Evolutionary conservation across 2,329 filamentous ascomycete species (phyloP), one percentile per base, ranked within the genome.

Genomic region (Fusarium sp.): DNA sequence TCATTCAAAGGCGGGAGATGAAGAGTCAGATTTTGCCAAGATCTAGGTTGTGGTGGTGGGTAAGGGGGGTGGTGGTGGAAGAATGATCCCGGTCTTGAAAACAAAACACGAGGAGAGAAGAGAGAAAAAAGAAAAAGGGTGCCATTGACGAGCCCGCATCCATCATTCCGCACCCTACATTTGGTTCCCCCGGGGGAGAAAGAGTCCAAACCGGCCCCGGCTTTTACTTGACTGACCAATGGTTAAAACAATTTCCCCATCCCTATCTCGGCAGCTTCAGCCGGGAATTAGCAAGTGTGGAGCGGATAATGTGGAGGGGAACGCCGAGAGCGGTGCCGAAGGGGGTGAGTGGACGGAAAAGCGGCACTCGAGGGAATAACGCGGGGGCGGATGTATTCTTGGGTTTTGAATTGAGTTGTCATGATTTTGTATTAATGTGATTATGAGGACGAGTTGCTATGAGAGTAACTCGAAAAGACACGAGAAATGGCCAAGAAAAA

Each of bases 271-370:
- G 75, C 65, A 65, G 34, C 56, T 30, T n/a, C 45, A 59, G n/a
- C 66, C 66, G 63, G 61, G 50, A 52, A 52, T 52, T 52, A 52
- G 14, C 18, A 32, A 48, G 48, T 52, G 48, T 52, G 48, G 48
- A 52, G 48, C 48, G 48, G 48, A 52, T 52, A 27, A 20, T 52
- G 48, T 52, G 64, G 54, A 48, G 66, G 50, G 41, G 37, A 48
- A 60, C 56, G 73, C 76, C 69, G 76, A 75, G 65, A 64, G 64
- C 73, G 67, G 74, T 50, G 63, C 75, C 74, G 72, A 66, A 64
- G 56, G 67, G 23, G 20, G 45, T 16, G 25, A 50, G 62, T 39
- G 13, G 61, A 37, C 43, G 59, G 59, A 41, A 56, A 61, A 59
- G 56, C 64, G 70, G 67, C 63, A 72, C 39, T 66, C 66, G 16